phyloP scores from a whole-genome alignment of 1,139 yeast genomes.

The Suhomyces anneliseae region DNA sequence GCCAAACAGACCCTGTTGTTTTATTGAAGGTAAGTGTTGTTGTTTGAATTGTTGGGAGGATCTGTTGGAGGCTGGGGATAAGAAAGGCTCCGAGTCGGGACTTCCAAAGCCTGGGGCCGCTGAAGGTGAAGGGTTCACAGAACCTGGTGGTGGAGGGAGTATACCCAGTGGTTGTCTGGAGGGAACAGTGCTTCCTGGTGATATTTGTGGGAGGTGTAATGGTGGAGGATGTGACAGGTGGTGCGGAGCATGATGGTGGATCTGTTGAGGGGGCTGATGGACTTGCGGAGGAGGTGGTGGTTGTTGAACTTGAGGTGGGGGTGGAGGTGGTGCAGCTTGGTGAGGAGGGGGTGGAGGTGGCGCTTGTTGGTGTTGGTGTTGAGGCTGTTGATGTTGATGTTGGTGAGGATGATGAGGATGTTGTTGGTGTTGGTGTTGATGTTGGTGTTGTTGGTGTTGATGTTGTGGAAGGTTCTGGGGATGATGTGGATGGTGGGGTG shows the following conservation, averaged over 20 bases:
- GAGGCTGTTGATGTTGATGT: constrained; percentile 4
- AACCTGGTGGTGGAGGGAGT: not conserved
- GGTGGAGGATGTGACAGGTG: not conserved
- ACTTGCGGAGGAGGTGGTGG: constrained; percentile 3
- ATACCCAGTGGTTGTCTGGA: not conserved
- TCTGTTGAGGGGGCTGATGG: constrained; percentile 1
- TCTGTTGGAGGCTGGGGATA: not conserved
- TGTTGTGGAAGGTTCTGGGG: not conserved
- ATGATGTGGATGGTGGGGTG: not conserved
- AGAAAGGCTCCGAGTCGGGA: not conserved
- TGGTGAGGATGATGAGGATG: constrained; percentile 7
- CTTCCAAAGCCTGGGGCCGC: not conserved
- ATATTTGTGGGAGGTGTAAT: not conserved
- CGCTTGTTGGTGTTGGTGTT: constrained; percentile 3
- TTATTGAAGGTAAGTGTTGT: constrained; percentile 3
- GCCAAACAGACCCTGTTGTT: not conserved
- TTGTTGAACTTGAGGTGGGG: constrained; percentile 3
- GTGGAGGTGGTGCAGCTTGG: constrained; percentile 5
- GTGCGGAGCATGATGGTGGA: not conserved
- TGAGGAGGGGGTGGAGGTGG: constrained; percentile 5
- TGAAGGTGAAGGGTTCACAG: not conserved
- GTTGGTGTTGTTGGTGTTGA: constrained; percentile 2
- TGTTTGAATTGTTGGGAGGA: not conserved
- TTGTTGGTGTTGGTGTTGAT: constrained; percentile 1
- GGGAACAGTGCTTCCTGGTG: not conserved